phyloP scores from a whole-genome alignment of 306 rosid genomes.

The Parietaria judaica region DNA sequence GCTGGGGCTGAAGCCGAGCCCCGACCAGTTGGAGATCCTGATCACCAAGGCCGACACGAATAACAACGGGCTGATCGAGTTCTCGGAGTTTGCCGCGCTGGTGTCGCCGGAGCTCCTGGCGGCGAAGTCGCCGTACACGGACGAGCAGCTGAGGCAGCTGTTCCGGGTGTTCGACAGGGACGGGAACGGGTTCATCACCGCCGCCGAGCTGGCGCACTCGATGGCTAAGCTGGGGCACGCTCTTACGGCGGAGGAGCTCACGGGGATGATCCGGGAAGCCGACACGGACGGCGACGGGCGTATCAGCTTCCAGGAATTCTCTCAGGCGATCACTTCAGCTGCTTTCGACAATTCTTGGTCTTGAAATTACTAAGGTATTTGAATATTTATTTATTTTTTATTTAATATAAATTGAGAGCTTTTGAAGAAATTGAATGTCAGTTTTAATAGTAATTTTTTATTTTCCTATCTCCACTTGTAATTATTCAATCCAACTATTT shows the following conservation, averaged over 20 bases:
- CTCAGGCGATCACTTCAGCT: conserved; percentile 70
- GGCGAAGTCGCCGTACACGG: conserved; percentile 73
- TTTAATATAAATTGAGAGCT: no score
- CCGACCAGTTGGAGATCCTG: conserved; percentile 65
- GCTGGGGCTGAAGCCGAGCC: conserved; percentile 73
- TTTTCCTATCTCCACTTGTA: no score
- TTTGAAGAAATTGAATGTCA: no score
- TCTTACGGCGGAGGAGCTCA: conserved; percentile 71
- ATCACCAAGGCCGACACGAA: conserved; percentile 68
- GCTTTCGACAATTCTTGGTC: conserved; percentile 91
- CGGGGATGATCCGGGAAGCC: conserved; percentile 86
- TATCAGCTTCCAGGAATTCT: conserved; percentile 66
- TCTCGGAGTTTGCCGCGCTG: conserved; percentile 65
- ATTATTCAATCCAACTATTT: no score
- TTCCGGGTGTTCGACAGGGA: conserved; percentile 75
- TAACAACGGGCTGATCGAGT: conserved; percentile 71
- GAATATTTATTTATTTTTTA: not conserved
- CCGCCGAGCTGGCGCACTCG: conserved; percentile 87
- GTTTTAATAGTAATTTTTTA: no score
- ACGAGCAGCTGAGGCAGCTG: conserved; percentile 55
- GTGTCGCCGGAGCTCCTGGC: conserved; percentile 75
- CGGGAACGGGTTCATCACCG: conserved; percentile 82
- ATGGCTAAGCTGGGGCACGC: conserved; percentile 90
- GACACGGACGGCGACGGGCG: conserved; percentile 83
- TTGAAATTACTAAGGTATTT: conserved; percentile 31